Conservation (phyloP, 805 yeast genomes). For the baker's yeast (Saccharomyces cerevisiae) region DNA sequence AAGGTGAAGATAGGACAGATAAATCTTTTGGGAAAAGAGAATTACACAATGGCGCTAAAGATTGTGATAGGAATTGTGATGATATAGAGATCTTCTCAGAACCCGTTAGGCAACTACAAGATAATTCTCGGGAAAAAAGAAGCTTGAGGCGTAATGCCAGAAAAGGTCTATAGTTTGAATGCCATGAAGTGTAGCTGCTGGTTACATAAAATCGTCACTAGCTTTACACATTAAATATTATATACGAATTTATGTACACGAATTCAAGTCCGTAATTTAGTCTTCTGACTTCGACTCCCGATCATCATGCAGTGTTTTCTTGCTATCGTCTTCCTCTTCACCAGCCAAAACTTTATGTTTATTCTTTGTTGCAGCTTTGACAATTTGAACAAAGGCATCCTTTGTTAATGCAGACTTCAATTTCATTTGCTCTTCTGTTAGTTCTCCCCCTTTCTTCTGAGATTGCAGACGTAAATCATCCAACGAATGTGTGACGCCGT, state of each 20-base stretch:
- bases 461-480: constrained; percentile 9
- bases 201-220: neutral
- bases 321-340: constrained; percentile 8
- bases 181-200: neutral
- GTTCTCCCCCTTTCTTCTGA: constrained; percentile 4
- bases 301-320: neutral
- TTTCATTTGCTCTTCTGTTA: constrained; percentile 10
- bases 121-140: neutral
- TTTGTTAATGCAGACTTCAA: constrained; percentile 38
- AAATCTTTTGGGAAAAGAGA: neutral
- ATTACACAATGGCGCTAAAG: neutral
- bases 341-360: constrained; percentile 35
- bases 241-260: neutral
- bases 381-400: constrained; percentile 62
- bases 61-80: neutral
- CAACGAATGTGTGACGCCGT: constrained; percentile 15
- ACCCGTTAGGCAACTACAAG: neutral
- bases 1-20: neutral
- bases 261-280: neutral
- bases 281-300: neutral
- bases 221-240: neutral
- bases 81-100: neutral
- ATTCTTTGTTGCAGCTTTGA: constrained; percentile 55
- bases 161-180: neutral
- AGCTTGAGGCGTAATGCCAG: neutral